A percentile compares a stretch with the other conserved stretches of the same genome.
Evolutionary conservation across 805 yeast genomes (phyloP).

Genomic region (Isabelozyma pseudorhagii): DNA sequence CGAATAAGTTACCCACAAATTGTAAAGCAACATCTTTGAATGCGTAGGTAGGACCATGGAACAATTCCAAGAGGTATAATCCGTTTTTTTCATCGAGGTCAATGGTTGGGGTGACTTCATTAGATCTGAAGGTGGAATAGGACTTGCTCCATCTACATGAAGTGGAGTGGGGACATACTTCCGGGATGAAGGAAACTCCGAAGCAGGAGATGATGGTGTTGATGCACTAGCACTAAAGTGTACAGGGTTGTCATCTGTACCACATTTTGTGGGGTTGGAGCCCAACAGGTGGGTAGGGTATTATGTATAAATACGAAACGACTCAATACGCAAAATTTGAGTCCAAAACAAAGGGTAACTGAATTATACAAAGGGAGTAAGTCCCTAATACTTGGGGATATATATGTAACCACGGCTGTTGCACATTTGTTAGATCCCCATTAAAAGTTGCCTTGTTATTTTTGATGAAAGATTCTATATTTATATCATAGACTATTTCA

Average conservation of each 20-base stretch:
- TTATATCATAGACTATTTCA: too few relatives aligned
- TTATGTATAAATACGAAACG: too few relatives aligned
- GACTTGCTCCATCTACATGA: slow-evolving; percentile 43
- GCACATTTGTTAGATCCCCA: too few relatives aligned
- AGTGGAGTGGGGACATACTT: neutral
- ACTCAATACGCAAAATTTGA: too few relatives aligned
- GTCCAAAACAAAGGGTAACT: too few relatives aligned
- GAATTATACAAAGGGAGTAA: too few relatives aligned
- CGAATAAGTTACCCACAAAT: slow-evolving; percentile 95
- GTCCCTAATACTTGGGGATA: too few relatives aligned
- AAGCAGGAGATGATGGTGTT: neutral
- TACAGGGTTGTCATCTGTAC: neutral
- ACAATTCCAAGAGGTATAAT: slow-evolving; percentile 80
- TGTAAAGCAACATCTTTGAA: slow-evolving; percentile 98
- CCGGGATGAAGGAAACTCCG: neutral
- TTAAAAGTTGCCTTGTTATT: too few relatives aligned
- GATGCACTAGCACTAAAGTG: too few relatives aligned
- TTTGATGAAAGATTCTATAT: too few relatives aligned
- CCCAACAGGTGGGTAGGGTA: neutral
- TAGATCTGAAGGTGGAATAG: slow-evolving; percentile 83
- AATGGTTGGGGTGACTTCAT: slow-evolving; percentile 82
- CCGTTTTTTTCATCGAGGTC: slow-evolving; percentile 56
- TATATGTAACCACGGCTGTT: too few relatives aligned
- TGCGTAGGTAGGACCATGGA: slow-evolving; percentile 99
- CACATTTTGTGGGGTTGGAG: neutral